phyloP scores from a whole-genome alignment of 345 rosid genomes.

The Stellera chamaejasme region DNA sequence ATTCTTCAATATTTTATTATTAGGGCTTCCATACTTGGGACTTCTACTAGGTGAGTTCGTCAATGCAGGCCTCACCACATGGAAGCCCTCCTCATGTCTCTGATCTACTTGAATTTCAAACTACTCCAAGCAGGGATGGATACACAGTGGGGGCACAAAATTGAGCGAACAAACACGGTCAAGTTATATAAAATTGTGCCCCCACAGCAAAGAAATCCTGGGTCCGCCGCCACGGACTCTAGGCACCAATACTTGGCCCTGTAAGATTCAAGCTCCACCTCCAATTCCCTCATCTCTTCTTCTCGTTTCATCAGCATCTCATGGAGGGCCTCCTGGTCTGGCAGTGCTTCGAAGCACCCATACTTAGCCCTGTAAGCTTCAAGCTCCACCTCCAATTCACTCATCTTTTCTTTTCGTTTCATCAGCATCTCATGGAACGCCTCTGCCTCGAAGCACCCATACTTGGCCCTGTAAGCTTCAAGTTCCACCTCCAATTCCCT shows the following conservation, averaged over 20 bases:
- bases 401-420: slow-evolving; percentile 54
- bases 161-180: too few species aligned
- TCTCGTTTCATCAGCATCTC: slow-evolving; percentile 46
- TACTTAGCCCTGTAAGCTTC: slow-evolving; percentile 45
- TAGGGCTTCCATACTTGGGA: slow-evolving; percentile 18
- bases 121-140: slow-evolving; percentile 18
- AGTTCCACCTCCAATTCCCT: slow-evolving; percentile 53
- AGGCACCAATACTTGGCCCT: slow-evolving; percentile 36
- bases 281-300: slow-evolving; percentile 50
- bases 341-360: slow-evolving; percentile 23
- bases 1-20: neutral
- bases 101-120: slow-evolving; percentile 17
- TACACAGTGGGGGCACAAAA: too few species aligned
- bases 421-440: slow-evolving; percentile 32
- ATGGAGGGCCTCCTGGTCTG: slow-evolving; percentile 65
- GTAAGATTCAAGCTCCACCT: slow-evolving; percentile 51
- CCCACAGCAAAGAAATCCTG: too few species aligned
- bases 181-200: too few species aligned
- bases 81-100: slow-evolving; percentile 14
- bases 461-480: slow-evolving; percentile 44
- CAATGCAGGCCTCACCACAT: slow-evolving; percentile 13
- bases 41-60: neutral
- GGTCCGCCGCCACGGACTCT: too few species aligned
- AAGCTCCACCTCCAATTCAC: slow-evolving; percentile 48
- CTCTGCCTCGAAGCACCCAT: too few species aligned